Conservation (phyloP, 208 protist species). For the Trichomonas tenax region DNA sequence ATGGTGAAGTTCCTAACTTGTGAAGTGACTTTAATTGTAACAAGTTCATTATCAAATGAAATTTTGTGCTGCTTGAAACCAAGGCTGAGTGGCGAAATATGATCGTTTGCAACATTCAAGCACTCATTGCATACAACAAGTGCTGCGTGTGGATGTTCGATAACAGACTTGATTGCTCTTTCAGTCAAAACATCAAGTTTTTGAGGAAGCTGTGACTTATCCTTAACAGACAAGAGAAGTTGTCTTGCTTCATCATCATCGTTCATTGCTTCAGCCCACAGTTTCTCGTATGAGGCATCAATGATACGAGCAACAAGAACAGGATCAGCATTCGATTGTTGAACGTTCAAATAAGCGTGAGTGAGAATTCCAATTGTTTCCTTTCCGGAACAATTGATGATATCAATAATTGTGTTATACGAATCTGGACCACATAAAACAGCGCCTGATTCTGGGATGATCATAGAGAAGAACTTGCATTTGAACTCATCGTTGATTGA, state of each 20-base stretch:
- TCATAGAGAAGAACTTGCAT: not conserved
- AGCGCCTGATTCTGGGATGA: not conserved
- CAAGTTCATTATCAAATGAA: not conserved
- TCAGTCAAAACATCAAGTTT: not conserved
- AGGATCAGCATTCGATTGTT: not conserved
- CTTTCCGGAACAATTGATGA: not conserved
- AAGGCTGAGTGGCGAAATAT: not conserved
- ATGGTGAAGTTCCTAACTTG: not conserved
- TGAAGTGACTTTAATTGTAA: not conserved
- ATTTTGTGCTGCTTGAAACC: not conserved
- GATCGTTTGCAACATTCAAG: not conserved
- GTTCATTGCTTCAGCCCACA: not conserved
- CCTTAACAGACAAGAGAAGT: not conserved
- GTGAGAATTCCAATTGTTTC: not conserved
- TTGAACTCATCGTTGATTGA: not conserved
- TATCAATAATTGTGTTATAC: not conserved
- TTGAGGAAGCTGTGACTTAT: not conserved
- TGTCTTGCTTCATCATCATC: not conserved
- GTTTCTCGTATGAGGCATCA: not conserved
- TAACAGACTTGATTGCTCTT: not conserved
- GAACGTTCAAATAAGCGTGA: not conserved
- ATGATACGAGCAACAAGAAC: not conserved
- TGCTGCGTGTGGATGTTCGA: not conserved
- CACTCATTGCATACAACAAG: not conserved
- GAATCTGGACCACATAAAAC: not conserved